Evolutionary conservation across 2,329 filamentous ascomycete genomes (phyloP).

Genomic region (Gremmenia infestans): DNA sequence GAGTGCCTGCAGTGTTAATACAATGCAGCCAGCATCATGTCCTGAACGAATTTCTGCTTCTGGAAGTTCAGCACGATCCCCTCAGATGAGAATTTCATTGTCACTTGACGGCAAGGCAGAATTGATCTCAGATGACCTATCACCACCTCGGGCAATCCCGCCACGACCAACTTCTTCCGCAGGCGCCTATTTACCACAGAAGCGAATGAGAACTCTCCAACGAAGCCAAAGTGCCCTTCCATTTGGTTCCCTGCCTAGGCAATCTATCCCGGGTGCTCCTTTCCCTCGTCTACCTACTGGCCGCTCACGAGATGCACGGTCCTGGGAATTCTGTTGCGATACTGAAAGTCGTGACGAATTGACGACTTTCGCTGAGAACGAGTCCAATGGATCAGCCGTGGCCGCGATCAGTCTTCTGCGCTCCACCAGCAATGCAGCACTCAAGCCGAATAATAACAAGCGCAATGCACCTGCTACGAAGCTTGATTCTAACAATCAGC

Average conservation of each 20-base stretch:
- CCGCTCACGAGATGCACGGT: conserved; percentile 79
- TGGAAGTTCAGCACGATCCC: conserved; percentile 16
- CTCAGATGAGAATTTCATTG: conserved; percentile 67
- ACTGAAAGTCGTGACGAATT: conserved; percentile 73
- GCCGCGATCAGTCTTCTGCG: conserved; percentile 78
- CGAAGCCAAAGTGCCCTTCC: conserved; percentile 67
- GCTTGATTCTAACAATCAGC: conserved; percentile 30
- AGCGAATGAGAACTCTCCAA: conserved; percentile 50
- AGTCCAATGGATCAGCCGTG: conserved; percentile 72
- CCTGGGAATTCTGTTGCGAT: conserved; percentile 89
- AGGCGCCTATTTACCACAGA: conserved; percentile 37
- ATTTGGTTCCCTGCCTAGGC: conserved; percentile 52
- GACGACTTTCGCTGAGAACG: conserved; percentile 74
- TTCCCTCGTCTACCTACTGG: conserved; percentile 55
- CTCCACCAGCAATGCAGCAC: conserved; percentile 55
- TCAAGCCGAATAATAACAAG: conserved; percentile 55
- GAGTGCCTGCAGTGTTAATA: conserved; percentile 16
- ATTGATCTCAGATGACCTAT: conserved; percentile 63
- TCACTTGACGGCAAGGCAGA: conserved; percentile 90
- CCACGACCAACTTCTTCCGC: conserved; percentile 44
- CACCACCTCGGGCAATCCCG: conserved; percentile 54
- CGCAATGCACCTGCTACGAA: conserved; percentile 50
- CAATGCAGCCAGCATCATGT: conserved; percentile 26
- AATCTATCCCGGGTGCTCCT: conserved; percentile 34
- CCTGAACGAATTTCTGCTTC: conserved; percentile 24